These are phyloP conservation scores for Zasmidium angulare DNA, from an alignment of 2,329 filamentous ascomycete genomes.

Conservation along the genomic window DNA sequence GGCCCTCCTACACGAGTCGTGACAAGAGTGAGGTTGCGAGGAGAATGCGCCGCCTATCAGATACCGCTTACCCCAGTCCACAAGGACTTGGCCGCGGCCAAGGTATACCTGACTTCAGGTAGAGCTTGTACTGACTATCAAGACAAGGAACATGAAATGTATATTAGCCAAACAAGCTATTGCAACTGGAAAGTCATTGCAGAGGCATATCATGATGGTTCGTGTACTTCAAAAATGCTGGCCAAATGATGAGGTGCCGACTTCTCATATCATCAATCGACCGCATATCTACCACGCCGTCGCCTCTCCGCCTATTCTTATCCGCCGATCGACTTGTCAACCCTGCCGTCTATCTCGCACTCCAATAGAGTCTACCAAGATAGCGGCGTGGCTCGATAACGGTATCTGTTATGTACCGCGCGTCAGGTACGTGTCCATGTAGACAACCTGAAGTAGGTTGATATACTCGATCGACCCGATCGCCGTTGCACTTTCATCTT, in stretches of 20 bases:
- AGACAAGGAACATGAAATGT: background rate
- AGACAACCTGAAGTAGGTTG: too few species aligned
- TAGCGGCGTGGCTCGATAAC: slow-evolving; percentile 1
- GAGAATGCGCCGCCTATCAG: background rate
- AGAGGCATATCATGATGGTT: too few species aligned
- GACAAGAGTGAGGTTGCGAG: background rate
- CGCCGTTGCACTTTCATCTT: background rate
- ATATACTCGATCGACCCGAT: background rate
- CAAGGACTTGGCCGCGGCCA: background rate
- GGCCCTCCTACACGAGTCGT: background rate
- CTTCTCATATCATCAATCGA: too few species aligned
- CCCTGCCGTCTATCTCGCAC: background rate
- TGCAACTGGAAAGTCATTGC: too few species aligned
- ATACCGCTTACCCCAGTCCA: background rate
- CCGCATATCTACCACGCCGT: too few species aligned
- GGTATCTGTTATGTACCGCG: background rate
- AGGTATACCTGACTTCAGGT: background rate
- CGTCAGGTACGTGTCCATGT: background rate
- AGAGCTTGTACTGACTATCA: background rate
- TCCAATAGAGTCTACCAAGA: background rate
- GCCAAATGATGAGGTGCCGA: too few species aligned
- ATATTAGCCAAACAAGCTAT: background rate
- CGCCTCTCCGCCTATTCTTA: slow-evolving; percentile 7
- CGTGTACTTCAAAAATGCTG: too few species aligned
- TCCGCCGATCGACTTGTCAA: slow-evolving; percentile 7